Evolutionary conservation across 768 basidiomycete genomes (phyloP), one percentile per base, ranked within the genome.

Genomic region (Xerocomellus dryophilus): DNA sequence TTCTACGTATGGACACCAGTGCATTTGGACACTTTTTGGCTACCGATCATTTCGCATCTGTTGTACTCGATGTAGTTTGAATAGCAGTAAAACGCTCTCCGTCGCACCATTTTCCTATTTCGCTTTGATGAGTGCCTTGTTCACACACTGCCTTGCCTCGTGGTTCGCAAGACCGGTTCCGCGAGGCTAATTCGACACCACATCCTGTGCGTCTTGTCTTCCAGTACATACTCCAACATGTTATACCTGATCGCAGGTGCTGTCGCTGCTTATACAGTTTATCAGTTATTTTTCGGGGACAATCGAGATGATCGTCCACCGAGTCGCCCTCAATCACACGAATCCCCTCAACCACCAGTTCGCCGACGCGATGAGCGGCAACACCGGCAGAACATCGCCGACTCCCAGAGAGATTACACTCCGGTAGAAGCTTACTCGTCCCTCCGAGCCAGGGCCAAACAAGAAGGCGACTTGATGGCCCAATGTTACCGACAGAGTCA

Each of bases 391-490:
- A 27, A 2, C 29, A 23, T 48, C 45, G n/a, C n/a, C n/a, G n/a
- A n/a, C n/a, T n/a, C 40, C 17, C 41, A 35, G 34, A 39, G 2
- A 14, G 51, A 50, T 18, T 4, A 6, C 23, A 32, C 27, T 9
- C 40, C 48, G 11, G 43, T 18, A 43, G 54, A 57, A 50, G 17
- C 83, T 54, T 92, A 91, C 61, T 68, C 75, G 29, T 72, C 75
- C 31, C 77, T 97, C 29, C 82, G 96, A 23, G 81, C 81, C 49
- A 77, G 77, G 50, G 96, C 96, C 1, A 86, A 83, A 50, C 76
- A 78, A 47, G 89, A 90, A 67, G 91, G 90, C 2, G 87, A 92
- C 57, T 63, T 76, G 60, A 93, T 90, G 90, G 79, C 78, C 15
- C 73, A 73, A 31, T 79, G 75, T 50, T 88, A 84, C 66, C 75